A percentile compares a stretch with the other conserved stretches of the same genome.
Evolutionary conservation across 2,329 filamentous ascomycete species (phyloP).

Genomic region (Botrytis pseudocinerea): DNA sequence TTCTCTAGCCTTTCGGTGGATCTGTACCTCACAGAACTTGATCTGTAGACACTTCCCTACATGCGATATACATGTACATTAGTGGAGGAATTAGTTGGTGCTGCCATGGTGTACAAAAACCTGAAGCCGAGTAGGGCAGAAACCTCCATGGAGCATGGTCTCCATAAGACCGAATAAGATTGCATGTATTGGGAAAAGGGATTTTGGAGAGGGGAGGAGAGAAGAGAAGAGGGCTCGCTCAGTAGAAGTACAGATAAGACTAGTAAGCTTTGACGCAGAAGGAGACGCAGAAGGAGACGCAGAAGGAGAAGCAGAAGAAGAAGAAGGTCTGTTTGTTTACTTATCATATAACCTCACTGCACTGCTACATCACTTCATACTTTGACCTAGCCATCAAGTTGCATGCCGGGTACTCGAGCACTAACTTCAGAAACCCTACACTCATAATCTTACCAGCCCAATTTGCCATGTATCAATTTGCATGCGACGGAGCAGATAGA

Average conservation of each 20-base stretch:
- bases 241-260: background rate
- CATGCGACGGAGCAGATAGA: background rate
- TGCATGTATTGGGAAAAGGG: background rate
- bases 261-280: background rate
- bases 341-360: background rate
- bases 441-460: background rate
- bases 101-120: slow-evolving; percentile 18
- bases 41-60: background rate
- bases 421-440: background rate
- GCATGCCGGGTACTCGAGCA: background rate
- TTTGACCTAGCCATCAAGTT: background rate
- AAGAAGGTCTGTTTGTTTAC: background rate
- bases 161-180: slow-evolving; percentile 16
- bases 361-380: background rate
- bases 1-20: slow-evolving; percentile 1
- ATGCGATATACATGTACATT: background rate
- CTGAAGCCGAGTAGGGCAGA: slow-evolving; percentile 19
- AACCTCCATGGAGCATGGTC: slow-evolving; percentile 10
- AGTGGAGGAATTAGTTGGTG: slow-evolving; percentile 9
- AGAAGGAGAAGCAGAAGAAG: background rate
- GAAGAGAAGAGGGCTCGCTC: background rate
- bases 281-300: background rate
- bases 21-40: slow-evolving; percentile 7
- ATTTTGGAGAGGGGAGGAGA: background rate
- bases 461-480: background rate